Base-by-base conservation (phyloP, 495 filamentous ascomycete species). In the Halenospora varia region DNA sequence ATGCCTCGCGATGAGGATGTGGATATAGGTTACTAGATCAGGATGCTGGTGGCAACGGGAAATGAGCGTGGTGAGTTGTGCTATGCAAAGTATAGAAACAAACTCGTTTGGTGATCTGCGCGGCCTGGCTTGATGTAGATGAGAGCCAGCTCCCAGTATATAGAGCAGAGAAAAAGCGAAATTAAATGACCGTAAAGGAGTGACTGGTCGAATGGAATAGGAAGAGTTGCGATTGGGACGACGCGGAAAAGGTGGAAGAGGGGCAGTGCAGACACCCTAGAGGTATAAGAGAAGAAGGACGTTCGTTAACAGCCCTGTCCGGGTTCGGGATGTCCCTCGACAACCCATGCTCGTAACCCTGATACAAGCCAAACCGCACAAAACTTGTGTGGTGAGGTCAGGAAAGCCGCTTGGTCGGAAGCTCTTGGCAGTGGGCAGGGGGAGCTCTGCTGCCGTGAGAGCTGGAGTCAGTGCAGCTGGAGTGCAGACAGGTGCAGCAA, bases 101-200 rank as follows among this genome's bases (percentile, higher is more conserved):
- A 60, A 54, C 64, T 61, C 64, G 61, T 61, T 63, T 63, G 61
- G 55, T 23, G 59, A 64, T 63, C 52, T 39, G 52, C 58, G 63
- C 60, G 53, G 61, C 50, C 64, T 57, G 60, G 64, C 61, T 62
- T 62, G 57, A 56, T 49, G 62, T 56, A 67, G 56, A 60, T 67
- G 65, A 66, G 65, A 67, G 65, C 65, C 65, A 64, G 65, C 65
- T 67, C 65, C 62, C 65, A 67, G 62, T 57, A 62, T 64, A 67
- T 64, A 62, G 60, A 63, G 59, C 56, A 58, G 51, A 59, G 46
- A 59, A 64, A 61, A 64, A 48, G 23, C 46, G 56, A 62, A 64
- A 57, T 61, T 52, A 63, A 61, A 62, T 56, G 58, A 55, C 55
- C 58, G 45, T 51, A 62, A 67, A 67, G 61, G 65, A 67, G 61